Percentiles rank a stretch among this genome's conserved stretches.
Conservation (phyloP, 2,329 filamentous ascomycete species). For the Cladosporium sp. region DNA sequence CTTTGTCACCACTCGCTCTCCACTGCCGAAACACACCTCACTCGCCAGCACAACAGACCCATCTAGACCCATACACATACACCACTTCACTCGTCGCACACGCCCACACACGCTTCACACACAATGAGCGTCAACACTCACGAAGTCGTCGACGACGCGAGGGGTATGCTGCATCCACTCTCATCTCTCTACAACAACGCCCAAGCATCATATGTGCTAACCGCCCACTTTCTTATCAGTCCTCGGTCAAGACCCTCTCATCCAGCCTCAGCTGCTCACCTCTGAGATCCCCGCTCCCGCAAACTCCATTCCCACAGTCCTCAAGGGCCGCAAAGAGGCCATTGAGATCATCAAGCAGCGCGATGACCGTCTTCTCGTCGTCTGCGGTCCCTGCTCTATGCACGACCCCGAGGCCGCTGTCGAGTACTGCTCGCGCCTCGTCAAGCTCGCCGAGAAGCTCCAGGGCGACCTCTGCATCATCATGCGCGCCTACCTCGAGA, state of each 20-base stretch:
- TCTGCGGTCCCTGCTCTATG: conserved; percentile 95
- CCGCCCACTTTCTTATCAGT: conserved; percentile 60
- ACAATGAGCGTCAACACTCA: conserved; percentile 9
- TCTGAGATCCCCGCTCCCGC: conserved; percentile 72
- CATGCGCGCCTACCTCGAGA: conserved; percentile 98
- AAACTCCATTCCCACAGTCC: conserved; percentile 56
- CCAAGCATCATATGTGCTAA: background rate
- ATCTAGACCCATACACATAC: background rate
- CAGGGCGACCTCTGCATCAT: conserved; percentile 87
- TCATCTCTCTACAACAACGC: background rate
- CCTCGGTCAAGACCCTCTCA: conserved; percentile 60
- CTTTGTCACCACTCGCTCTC: background rate
- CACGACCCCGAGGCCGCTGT: conserved; percentile 89
- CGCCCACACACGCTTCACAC: background rate
- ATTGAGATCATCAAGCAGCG: conserved; percentile 58
- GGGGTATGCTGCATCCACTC: conserved; percentile 5
- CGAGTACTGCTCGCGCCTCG: conserved; percentile 84
- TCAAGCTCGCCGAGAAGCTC: conserved; percentile 83
- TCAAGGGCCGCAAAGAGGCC: conserved; percentile 60
- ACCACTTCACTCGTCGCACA: background rate
- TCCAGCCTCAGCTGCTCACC: conserved; percentile 89
- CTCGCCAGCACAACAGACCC: background rate
- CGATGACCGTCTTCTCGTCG: conserved; percentile 62
- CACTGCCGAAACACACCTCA: background rate
- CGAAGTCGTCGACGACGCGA: conserved; percentile 18